Base-by-base conservation (phyloP, 148 eudicot genomes). In the Simmondsia chinensis region DNA sequence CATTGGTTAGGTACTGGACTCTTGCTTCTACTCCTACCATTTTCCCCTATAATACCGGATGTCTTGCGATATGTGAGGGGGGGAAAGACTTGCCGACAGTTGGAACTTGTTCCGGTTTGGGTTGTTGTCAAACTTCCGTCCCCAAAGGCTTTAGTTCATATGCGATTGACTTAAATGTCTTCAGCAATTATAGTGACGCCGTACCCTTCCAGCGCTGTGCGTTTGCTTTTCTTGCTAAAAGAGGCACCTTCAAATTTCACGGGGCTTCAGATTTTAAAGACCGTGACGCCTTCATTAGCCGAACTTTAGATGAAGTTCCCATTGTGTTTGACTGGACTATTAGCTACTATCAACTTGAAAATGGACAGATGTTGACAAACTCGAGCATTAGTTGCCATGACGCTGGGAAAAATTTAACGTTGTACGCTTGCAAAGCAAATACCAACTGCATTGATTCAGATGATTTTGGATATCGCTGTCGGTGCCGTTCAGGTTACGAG, bases 251-350 rank as follows among this genome's bases (percentile, higher is more conserved):
- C 20, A 47, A 2, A 6, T 70, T 65, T 39, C 35, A 33, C 0
- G 65, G 51, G 0, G 39, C 39, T 6, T 3, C 48, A 3, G 73
- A 75, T 52, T 19, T 66, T 0, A 20, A 9, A 9, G 70, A 70
- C 33, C 59, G 59, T 0, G 22, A 9, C n/a, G n/a, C n/a, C 0
- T 64, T 65, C 22, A 1, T 21, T 6, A 30, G 34, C 4, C 33
- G 47, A 48, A 59, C 57, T 0, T 18, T 18, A 0, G 40, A 46
- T 1, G 39, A 20, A 10, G 73, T 67, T 44, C 80, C 73, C 0
- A 24, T 70, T 9, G 73, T 75, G 17, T 42, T 75, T 3, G 76
- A 75, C 16, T 70, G 76, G 76, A 58, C 51, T 9, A 52, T 70
- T 22, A 55, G 65, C 0, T 13, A 18, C 10, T 33, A 41, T 25